phyloP scores from a whole-genome alignment of 768 basidiomycete genomes.

The Serendipita sp. region DNA sequence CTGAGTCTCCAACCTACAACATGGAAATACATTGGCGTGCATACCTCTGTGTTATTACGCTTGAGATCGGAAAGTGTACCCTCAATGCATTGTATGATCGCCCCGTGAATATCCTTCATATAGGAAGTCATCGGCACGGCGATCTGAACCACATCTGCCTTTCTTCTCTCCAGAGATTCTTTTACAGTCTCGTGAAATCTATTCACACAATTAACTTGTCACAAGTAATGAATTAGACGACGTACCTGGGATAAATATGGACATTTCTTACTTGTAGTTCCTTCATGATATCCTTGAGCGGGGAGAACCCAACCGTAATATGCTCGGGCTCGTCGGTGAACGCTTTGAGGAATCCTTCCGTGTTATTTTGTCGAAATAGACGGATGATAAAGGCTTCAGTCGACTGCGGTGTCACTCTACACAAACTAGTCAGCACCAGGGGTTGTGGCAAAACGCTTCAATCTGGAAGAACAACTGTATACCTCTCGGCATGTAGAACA shows the following conservation, averaged over 20 bases:
- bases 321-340: conserved; percentile 95
- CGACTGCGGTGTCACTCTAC: conserved; percentile 67
- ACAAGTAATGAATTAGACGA: not conserved
- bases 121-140: conserved; percentile 69
- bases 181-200: conserved; percentile 90
- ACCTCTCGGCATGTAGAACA: conserved; percentile 86
- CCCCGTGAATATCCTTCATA: conserved; percentile 87
- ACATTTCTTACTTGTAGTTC: conserved; percentile 82
- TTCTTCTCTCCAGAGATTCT: conserved; percentile 59
- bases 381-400: conserved; percentile 89
- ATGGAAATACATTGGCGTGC: conserved; percentile 6
- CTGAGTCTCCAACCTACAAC: not conserved
- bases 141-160: conserved; percentile 84
- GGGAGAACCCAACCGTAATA: conserved; percentile 84
- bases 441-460: not conserved
- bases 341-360: conserved; percentile 83
- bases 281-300: conserved; percentile 82
- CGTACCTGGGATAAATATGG: conserved; percentile 79
- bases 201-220: too few species aligned
- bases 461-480: conserved; percentile 12
- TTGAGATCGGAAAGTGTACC: conserved; percentile 80
- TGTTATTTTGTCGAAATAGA: conserved; percentile 79
- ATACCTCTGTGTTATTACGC: conserved; percentile 60
- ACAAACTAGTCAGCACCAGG: not conserved
- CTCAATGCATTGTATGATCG: conserved; percentile 88